Percentiles rank a stretch among this genome's conserved stretches.
Evolutionary conservation across 2,329 filamentous ascomycete species (phyloP).

Genomic region (Ilyonectria robusta): DNA sequence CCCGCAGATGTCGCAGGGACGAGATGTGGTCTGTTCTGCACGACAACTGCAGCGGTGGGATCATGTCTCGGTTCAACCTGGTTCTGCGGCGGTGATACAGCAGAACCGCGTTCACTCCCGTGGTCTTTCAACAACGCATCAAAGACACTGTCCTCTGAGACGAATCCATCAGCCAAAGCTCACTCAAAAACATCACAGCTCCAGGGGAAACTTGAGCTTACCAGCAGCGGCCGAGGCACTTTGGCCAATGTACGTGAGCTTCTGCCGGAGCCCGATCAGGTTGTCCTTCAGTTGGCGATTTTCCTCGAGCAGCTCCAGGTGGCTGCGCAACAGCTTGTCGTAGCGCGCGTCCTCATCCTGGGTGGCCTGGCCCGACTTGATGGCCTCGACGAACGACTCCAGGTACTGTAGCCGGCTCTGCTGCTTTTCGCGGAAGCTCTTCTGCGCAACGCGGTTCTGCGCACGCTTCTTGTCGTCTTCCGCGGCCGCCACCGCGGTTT

Average conservation of each 20-base stretch:
- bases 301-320: conserved; percentile 9
- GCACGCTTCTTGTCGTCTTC: conserved; percentile 3
- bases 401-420: conserved; percentile 8
- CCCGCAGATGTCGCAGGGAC: background rate
- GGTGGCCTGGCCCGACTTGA: background rate
- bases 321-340: background rate
- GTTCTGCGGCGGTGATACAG: background rate
- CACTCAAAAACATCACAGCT: background rate
- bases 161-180: background rate
- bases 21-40: background rate
- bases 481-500: background rate
- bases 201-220: background rate
- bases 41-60: background rate
- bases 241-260: background rate
- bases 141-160: background rate
- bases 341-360: background rate
- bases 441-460: conserved; percentile 7
- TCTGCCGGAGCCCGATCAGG: conserved; percentile 10
- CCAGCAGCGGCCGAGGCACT: conserved; percentile 5
- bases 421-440: conserved; percentile 14
- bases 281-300: conserved; percentile 3
- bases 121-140: background rate
- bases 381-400: conserved; percentile 10
- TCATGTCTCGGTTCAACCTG: background rate
- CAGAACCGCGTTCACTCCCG: background rate